Evolutionary conservation across 768 basidiomycete genomes (phyloP), one percentile per base, ranked within the genome.

Genomic region (Rhizopogon vulgaris): DNA sequence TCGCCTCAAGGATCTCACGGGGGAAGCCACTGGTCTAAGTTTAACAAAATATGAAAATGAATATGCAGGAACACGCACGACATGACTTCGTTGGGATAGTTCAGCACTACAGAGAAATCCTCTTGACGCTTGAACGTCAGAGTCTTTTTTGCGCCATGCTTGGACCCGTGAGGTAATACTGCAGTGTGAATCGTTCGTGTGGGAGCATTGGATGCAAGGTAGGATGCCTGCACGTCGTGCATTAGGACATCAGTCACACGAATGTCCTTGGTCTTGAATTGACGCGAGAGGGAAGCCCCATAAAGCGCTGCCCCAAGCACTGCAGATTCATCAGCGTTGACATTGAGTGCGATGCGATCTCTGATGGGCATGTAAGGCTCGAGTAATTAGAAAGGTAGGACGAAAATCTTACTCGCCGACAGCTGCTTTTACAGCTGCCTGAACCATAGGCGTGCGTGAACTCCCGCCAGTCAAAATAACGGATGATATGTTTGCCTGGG

Each of bases 321-420:
- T 24, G 88, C 90, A 0, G 93, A 90, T 71, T 99, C 96, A 64
- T 98, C 96, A 0, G 95, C 87, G 65, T 99, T 98, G 55, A 99
- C 90, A 59, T 97, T 98, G 63, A 86, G 77, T 5, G 95, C 91
- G 52, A 98, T 87, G 69, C 90, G 91, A 48, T 85, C 80, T 42
- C 84, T 87, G 48, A 49, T 14, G 14, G 52, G 41, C 18, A 41
- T 18, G 43, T 53, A 47, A 52, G 55, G 12, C 4, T 9, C 24
- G 18, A 15, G 1, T 40, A 3, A 25, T 41, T 30, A 2, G n/a
- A 17, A 34, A 41, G 37, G 15, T 25, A 34, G 18, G 9, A 7
- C 17, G 28, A 10, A 6, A 4, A 14, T 78, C 87, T 55, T 66
- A 86, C 80, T 87, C 84, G 64, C 92, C 92, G 49, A 94, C 87